Evolutionary conservation across 352 stramenopile species (phyloP).

Genomic region (Pythium dissimile): DNA sequence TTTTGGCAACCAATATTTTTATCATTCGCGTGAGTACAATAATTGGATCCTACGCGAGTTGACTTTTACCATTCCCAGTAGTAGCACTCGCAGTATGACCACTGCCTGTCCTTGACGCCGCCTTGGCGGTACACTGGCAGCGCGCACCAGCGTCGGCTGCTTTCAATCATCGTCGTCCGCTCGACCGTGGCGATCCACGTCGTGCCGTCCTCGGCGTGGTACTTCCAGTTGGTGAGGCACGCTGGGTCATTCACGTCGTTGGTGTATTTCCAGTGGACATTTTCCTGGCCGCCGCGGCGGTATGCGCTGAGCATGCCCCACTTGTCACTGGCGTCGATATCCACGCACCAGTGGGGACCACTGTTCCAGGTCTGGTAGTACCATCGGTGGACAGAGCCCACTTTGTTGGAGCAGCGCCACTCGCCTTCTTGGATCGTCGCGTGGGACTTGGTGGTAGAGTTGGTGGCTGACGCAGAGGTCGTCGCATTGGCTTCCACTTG

Average conservation of each 20-base stretch:
- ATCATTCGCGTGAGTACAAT: no score
- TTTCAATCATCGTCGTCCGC: background rate
- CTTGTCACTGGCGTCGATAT: background rate
- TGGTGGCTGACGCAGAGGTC: background rate
- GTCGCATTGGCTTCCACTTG: background rate
- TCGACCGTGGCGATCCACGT: background rate
- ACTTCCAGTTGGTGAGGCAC: background rate
- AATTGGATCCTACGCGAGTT: no score
- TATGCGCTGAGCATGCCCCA: conserved; percentile 9
- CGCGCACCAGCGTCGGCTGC: background rate
- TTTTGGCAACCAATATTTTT: no score
- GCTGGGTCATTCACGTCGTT: conserved; percentile 3
- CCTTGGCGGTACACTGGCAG: background rate
- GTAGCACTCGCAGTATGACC: background rate
- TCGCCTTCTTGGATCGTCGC: background rate
- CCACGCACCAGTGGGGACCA: background rate
- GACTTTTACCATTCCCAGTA: no score
- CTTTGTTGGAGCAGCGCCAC: background rate
- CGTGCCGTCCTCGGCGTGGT: background rate
- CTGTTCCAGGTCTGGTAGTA: background rate
- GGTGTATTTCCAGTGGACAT: conserved; percentile 8
- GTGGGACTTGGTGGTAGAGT: background rate
- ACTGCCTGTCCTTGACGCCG: background rate
- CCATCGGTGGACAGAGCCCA: background rate
- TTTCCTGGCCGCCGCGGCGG: background rate